Base-by-base conservation (phyloP, 2,329 filamentous ascomycete genomes). In the Xylariaceae sp. region DNA sequence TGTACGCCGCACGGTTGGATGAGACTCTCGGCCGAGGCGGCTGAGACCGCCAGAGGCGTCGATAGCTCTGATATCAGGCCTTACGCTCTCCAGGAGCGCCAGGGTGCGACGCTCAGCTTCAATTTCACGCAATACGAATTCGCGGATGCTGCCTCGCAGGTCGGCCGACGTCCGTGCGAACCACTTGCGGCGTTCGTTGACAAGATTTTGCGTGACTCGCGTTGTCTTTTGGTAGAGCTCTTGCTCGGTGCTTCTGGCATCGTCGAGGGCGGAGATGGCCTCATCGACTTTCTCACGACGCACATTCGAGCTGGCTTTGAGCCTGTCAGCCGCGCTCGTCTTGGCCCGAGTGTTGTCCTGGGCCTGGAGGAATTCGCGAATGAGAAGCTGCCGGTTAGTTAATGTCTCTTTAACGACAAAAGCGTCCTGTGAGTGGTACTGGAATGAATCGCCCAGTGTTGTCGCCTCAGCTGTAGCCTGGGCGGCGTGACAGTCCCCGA, bases 341-440 rank as follows among this genome's bases (percentile, higher is more conserved):
- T 91, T 94, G 71, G 84, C 89, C 58, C 88, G 85, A 1, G 92
- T 91, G 19, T 78, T 79, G 68, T 95, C 88, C 69, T 97, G 92
- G 0, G 94, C 92, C 71, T 96, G 90, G 22, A 95, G 75, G 55
- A 97, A 85, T 67, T 99, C 94, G 55, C 94, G 90, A 41, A 96
- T 87, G 18, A 99, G 81, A 58, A 99, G 96, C 73, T 99, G 94
- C 12, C 94, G 88, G 74, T 99, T 99, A 3, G 94, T 99, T 59
- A 99, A 80, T 10, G 92, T 96, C 70, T 99, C 94, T 72, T 99
- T 99, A 62, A 97, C 94, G 64, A 97, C 95, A 68, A 96, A 95
- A 42, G 94, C 89, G 71, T 99, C 94, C 53, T 89, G 86, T 42
- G 91, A 96, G 73, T 97, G 91, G 68, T 97, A 96, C 65, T 92